Evolutionary conservation across 305 asterid species (phyloP).

Genomic region (Solanum aculeatissimum): DNA sequence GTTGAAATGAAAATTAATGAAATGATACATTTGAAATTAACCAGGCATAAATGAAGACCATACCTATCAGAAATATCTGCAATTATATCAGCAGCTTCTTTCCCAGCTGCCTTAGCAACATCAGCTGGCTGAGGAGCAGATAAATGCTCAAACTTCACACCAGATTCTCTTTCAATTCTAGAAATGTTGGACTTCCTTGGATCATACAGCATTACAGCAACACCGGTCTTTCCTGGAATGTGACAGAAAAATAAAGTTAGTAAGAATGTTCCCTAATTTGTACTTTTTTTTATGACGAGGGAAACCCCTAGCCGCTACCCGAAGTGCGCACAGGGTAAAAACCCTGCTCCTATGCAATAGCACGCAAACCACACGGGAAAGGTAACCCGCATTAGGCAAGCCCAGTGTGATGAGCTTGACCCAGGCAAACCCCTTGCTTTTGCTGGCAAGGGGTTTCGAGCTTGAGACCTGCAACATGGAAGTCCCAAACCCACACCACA

Average conservation of each 20-base stretch:
- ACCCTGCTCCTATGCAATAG: too few relatives aligned
- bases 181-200: conserved; percentile 76
- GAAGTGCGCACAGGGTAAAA: too few relatives aligned
- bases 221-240: conserved; percentile 69
- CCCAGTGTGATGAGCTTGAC: too few relatives aligned
- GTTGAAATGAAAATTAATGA: not conserved
- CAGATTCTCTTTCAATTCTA: conserved; percentile 83
- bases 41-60: not conserved
- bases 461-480: too few relatives aligned
- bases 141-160: conserved; percentile 79
- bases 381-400: too few relatives aligned
- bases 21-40: not conserved
- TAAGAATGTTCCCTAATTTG: not conserved
- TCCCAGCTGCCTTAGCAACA: conserved; percentile 82
- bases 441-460: too few relatives aligned
- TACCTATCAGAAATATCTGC: conserved; percentile 76
- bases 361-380: too few relatives aligned
- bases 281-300: too few relatives aligned
- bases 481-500: too few relatives aligned
- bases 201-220: conserved; percentile 93
- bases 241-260: not conserved
- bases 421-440: too few relatives aligned
- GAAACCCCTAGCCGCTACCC: too few relatives aligned
- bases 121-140: conserved; percentile 98
- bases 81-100: conserved; percentile 63